Percentiles rank a stretch among this genome's conserved stretches.
Conservation (phyloP, 768 basidiomycete species). For the Agaricus blazei region DNA sequence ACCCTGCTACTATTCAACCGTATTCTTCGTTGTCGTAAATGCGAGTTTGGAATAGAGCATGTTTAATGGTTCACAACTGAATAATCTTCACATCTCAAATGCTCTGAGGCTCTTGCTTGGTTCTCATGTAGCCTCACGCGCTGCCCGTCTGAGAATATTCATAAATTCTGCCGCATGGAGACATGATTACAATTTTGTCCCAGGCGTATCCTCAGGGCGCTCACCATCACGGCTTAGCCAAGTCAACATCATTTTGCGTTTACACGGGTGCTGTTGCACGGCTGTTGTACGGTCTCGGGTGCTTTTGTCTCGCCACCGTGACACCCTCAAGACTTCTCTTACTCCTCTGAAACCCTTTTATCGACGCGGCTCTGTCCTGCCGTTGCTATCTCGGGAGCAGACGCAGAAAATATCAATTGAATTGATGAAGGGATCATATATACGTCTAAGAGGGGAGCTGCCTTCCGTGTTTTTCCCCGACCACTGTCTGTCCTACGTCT, state of each 20-base stretch:
- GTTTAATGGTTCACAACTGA: no score
- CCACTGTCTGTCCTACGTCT: neutral
- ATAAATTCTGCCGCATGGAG: neutral
- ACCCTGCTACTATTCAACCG: no score
- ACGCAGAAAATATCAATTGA: neutral
- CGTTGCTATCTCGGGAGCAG: neutral
- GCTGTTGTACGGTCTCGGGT: neutral
- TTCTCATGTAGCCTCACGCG: neutral
- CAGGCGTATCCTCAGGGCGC: neutral
- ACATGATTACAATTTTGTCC: conserved; percentile 2
- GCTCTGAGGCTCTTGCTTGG: neutral
- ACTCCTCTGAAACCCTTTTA: neutral
- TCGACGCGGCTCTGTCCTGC: neutral
- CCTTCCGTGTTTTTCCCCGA: no score
- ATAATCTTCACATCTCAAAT: no score
- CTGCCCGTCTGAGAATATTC: neutral
- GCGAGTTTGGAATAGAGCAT: no score
- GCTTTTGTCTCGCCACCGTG: neutral
- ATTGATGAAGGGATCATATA: neutral
- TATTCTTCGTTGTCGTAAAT: no score
- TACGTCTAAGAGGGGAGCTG: neutral
- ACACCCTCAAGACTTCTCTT: no score
- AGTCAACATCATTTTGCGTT: neutral
- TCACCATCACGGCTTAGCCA: neutral
- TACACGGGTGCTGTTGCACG: conserved; percentile 7